Base-by-base conservation (phyloP, 345 rosid genomes). In the Microcos paniculata region DNA sequence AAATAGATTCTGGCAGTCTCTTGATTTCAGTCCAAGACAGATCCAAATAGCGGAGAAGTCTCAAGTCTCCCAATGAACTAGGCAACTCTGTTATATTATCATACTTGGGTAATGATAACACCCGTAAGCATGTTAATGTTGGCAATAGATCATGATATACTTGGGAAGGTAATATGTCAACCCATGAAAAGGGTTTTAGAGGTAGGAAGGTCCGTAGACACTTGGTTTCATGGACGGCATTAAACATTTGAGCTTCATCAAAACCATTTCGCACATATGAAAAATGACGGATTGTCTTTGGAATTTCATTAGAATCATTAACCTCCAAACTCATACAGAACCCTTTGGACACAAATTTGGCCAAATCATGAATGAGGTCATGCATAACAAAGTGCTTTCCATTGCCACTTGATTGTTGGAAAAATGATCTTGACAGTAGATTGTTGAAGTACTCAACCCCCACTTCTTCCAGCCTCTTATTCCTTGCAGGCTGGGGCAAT, bases 1-100 rank as follows among this genome's bases (percentile, higher is more conserved):
- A 24, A 23, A 77, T 49, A 21, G 81, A 81, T 15, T 77, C 76
- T 11, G 81, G 84, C 4, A 81, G 74, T 40, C 21, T 28, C 53
- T 56, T 53, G 24, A 81, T 77, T 11, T 28, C 31, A n/a, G 75
- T 68, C 35, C n/a, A 68, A 28, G 78, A 77, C 8, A 81, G 65
- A 62, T 77, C 56, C 18, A 81, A 23, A 64, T 67, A 74, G 16
- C 80, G 80, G 16, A 81, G 52, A 58, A 71, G 81, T 21, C 73
- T 74, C 72, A 77, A 69, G 4, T 55, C 55, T 58, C 78, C 75
- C 31, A 77, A 43, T 19, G 72, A 77, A 40, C 33, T 46, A 11
- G 84, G 81, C 78, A 81, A 59, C 62, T 77, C 73, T 3, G 2
- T 46, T 15, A 73, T 46, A 42, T 43, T 65, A 10, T 18, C 28